phyloP scores from a whole-genome alignment of 192 early-diverging fungal species.

The Backusella mclennaniae region DNA sequence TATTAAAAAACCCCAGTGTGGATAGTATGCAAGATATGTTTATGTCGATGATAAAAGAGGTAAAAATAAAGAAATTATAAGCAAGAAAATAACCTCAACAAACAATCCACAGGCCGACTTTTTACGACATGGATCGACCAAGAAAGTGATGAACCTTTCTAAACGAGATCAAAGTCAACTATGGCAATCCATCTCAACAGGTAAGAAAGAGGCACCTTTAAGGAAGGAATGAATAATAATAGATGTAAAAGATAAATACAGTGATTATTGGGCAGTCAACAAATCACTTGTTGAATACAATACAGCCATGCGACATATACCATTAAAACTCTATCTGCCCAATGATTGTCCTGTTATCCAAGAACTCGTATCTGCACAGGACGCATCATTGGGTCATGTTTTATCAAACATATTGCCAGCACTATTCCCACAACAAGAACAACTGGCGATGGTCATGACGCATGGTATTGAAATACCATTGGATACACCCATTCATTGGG shows the following conservation, averaged over 20 bases:
- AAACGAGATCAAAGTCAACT: constrained; percentile 80
- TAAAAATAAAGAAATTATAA: not conserved
- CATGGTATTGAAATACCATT: constrained; percentile 72
- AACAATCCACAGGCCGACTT: constrained; percentile 59
- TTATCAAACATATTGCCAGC: constrained; percentile 50
- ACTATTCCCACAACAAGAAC: constrained; percentile 38
- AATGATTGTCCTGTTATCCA: constrained; percentile 60
- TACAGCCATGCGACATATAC: constrained; percentile 50
- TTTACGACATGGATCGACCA: constrained; percentile 77
- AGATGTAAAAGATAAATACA: constrained; percentile 43
- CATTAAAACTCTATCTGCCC: constrained; percentile 59
- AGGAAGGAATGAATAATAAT: not conserved
- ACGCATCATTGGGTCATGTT: constrained; percentile 45
- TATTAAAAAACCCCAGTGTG: constrained; percentile 57
- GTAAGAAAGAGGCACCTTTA: constrained; percentile 31
- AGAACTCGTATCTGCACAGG: constrained; percentile 53
- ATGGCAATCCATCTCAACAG: constrained; percentile 67
- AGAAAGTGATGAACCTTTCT: constrained; percentile 83
- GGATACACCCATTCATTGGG: constrained; percentile 74
- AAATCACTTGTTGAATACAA: constrained; percentile 43
- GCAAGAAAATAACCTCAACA: too few relatives aligned
- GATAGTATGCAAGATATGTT: constrained; percentile 71
- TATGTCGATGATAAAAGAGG: constrained; percentile 90
- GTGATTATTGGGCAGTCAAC: constrained; percentile 65
- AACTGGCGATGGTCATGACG: constrained; percentile 35